These are phyloP conservation scores for Scheffersomyces titani DNA, from an alignment of 1,139 yeast species.

Conservation along the genomic window DNA sequence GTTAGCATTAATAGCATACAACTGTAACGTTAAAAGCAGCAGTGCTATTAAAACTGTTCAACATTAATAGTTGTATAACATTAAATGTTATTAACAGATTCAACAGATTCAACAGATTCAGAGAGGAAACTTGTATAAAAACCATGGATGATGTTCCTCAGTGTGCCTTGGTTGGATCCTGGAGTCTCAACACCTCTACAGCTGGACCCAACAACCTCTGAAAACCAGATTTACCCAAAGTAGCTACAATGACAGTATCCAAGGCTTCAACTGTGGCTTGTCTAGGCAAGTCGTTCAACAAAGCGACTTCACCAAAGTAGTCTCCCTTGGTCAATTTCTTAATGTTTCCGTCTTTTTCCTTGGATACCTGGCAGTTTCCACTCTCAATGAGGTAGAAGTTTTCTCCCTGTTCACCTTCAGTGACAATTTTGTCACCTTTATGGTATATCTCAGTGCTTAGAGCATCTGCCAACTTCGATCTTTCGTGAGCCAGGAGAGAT, in stretches of 20 bases:
- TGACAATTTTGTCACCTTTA: conserved; percentile 73
- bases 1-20: neutral
- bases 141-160: neutral
- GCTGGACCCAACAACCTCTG: conserved; percentile 93
- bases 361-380: conserved; percentile 77
- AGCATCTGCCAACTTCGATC: conserved; percentile 94
- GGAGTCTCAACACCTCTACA: conserved; percentile 75
- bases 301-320: conserved; percentile 95
- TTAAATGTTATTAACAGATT: neutral
- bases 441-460: conserved; percentile 74
- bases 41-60: neutral
- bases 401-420: conserved; percentile 90
- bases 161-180: conserved; percentile 62
- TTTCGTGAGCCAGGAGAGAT: conserved; percentile 73
- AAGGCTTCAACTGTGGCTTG: conserved; percentile 90
- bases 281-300: conserved; percentile 88
- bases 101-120: neutral
- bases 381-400: conserved; percentile 86
- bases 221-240: conserved; percentile 89
- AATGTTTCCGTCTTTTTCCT: conserved; percentile 59
- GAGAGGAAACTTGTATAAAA: neutral
- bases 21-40: neutral
- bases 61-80: neutral
- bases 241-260: conserved; percentile 79
- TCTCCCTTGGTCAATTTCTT: conserved; percentile 74